Percentiles rank a stretch among this genome's conserved stretches.
These are phyloP conservation scores for Flammula alnicola DNA, from an alignment of 1,284 basidiomycete species.

Conservation along the genomic window DNA sequence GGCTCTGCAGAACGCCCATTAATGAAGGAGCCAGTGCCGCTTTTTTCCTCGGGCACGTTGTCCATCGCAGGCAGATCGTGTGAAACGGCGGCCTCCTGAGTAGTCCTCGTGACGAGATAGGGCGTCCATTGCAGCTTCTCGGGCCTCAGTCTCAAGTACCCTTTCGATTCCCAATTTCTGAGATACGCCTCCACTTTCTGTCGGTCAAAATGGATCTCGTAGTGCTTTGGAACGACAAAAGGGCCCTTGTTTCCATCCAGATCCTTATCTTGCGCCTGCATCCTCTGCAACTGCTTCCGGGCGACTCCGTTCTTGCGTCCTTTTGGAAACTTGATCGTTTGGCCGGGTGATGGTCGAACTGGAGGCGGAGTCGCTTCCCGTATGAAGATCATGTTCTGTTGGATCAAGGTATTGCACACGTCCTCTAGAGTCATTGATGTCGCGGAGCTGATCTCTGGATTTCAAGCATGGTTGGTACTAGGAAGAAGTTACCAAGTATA, in stretches of 20 bases:
- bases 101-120: conserved; percentile 74
- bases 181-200: conserved; percentile 73
- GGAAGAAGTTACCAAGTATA: not conserved
- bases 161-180: conserved; percentile 77
- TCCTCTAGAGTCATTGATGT: conserved; percentile 96
- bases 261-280: conserved; percentile 45
- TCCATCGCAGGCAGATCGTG: conserved; percentile 19
- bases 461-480: not conserved
- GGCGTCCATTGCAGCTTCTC: conserved; percentile 96
- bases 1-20: too few species aligned
- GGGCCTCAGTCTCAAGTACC: conserved; percentile 79
- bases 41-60: conserved; percentile 14
- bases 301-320: conserved; percentile 70
- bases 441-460: conserved; percentile 79
- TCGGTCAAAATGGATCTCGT: conserved; percentile 79
- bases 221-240: conserved; percentile 73
- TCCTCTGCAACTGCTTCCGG: conserved; percentile 63
- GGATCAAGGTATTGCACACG: conserved; percentile 77
- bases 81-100: conserved; percentile 40
- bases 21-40: too few species aligned
- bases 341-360: conserved; percentile 70
- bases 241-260: conserved; percentile 35
- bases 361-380: conserved; percentile 54
- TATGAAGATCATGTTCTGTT: conserved; percentile 79
- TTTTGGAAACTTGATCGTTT: conserved; percentile 74